Evolutionary conservation across 768 basidiomycete species (phyloP).

Genomic region (Suillus luteus): DNA sequence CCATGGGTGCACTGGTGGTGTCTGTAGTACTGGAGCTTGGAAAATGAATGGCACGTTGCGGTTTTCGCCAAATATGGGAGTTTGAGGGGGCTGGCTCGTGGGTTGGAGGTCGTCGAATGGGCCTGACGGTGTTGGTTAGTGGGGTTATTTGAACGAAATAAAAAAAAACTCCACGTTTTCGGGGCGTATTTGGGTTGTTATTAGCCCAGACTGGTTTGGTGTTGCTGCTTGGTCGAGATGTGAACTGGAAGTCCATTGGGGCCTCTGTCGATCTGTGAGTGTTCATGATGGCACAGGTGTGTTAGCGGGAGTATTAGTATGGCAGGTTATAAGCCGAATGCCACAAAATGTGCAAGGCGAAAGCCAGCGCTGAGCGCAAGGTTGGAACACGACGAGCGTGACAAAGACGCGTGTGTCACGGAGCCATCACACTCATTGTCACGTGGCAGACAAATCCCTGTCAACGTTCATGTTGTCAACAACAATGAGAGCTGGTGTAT

Average conservation of each 20-base stretch:
- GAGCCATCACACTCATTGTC: constrained; percentile 24
- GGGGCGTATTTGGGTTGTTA: constrained; percentile 55
- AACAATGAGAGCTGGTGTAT: neutral
- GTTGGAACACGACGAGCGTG: constrained; percentile 17
- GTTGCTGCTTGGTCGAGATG: constrained; percentile 56
- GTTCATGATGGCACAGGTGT: constrained; percentile 24
- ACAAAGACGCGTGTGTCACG: constrained; percentile 34
- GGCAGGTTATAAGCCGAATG: neutral
- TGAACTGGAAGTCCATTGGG: constrained; percentile 91
- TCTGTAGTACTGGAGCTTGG: constrained; percentile 49
- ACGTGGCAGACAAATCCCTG: constrained; percentile 6
- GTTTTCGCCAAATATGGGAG: constrained; percentile 65
- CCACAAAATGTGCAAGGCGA: neutral
- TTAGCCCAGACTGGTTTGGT: constrained; percentile 62
- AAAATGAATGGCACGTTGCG: constrained; percentile 76
- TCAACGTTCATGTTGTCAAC: neutral
- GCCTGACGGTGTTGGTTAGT: constrained; percentile 33
- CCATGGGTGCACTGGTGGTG: constrained; percentile 57
- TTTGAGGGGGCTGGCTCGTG: constrained; percentile 32
- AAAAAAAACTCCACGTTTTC: constrained; percentile 62
- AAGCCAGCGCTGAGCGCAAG: neutral
- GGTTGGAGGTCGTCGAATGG: constrained; percentile 46
- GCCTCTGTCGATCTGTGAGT: constrained; percentile 64
- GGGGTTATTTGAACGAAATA: no score
- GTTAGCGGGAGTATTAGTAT: neutral